phyloP scores from a whole-genome alignment of 805 yeast genomes.

The Debaryomyces prosopidis region DNA sequence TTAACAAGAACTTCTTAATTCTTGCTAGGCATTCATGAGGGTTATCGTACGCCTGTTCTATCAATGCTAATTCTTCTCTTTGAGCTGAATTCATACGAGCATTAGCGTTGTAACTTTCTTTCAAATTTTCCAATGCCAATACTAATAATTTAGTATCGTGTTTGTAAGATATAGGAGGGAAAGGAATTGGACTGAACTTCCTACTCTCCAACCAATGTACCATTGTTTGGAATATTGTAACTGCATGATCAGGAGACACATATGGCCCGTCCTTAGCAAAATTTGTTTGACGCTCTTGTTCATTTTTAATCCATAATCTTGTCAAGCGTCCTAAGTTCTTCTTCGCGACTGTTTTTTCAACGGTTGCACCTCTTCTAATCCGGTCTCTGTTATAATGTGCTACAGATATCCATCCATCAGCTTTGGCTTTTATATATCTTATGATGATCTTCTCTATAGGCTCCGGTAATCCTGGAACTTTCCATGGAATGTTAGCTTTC shows the following conservation, averaged over 20 bases:
- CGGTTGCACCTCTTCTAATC: slow-evolving; percentile 83
- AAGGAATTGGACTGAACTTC: slow-evolving; percentile 83
- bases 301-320: slow-evolving; percentile 87
- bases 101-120: slow-evolving; percentile 67
- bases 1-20: slow-evolving; percentile 75
- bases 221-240: slow-evolving; percentile 80
- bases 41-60: slow-evolving; percentile 95
- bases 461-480: slow-evolving; percentile 92
- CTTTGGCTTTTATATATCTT: slow-evolving; percentile 89
- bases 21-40: slow-evolving; percentile 91
- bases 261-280: slow-evolving; percentile 87
- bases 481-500: slow-evolving; percentile 99
- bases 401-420: slow-evolving; percentile 94
- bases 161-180: slow-evolving; percentile 89
- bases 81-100: slow-evolving; percentile 82
- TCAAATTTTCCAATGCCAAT: slow-evolving; percentile 84
- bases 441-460: slow-evolving; percentile 86
- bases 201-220: slow-evolving; percentile 89
- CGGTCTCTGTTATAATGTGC: slow-evolving; percentile 92
- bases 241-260: slow-evolving; percentile 84
- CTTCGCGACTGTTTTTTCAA: slow-evolving; percentile 91
- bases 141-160: slow-evolving; percentile 91
- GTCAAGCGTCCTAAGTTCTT: slow-evolving; percentile 92
- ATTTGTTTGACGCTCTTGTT: slow-evolving; percentile 82
- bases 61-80: slow-evolving; percentile 87